Base-by-base conservation (phyloP, 495 filamentous ascomycete genomes). In the Emericellopsis terricola region DNA sequence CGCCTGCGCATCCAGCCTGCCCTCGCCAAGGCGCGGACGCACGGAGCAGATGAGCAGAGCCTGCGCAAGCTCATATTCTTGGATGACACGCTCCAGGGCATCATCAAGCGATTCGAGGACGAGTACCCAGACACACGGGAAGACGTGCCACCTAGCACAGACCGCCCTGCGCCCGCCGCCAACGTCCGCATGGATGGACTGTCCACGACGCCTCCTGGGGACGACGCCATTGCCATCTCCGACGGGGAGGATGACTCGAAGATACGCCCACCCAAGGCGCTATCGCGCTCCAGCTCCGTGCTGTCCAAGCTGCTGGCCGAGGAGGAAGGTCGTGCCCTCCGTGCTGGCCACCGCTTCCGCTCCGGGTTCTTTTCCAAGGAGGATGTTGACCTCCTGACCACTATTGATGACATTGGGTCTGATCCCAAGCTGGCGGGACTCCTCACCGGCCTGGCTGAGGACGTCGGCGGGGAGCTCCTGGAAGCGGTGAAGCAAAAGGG, bases 31-130 rank as follows among this genome's bases (percentile, higher is more conserved):
- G 81, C 81, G 16, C 68, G 62, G 45, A 62, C 64, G 33, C 46
- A 52, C 17, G 42, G 44, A 14, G 49, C 69, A 56, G 37, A 58
- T 44, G 59, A 68, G 36, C 19, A 31, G 17, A 32, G 28, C 36
- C 29, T 38, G n/a, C 36, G 36, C 17, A 38, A 38, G 39, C 73
- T 97, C 16, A 67, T 81, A 31, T 94, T 93, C 65, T 69, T 97
- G 19, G 86, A 94, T 45, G 64, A 78, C 33, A 96, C 89, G 1
- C 68, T 97, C 5, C 69, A 81, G 40, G 71, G 73, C 41, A 93
- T 97, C 59, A 94, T 96, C 48, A 71, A 79, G 46, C 81, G 89
- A 14, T 97, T 97, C 41, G 89, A 96, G 48, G 76, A 87, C 45
- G 86, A 94, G 54, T 97, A 83, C 46, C 89, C 89, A 8, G 89